phyloP scores from a whole-genome alignment of 768 basidiomycete species.

The Floccularia luteovirens region DNA sequence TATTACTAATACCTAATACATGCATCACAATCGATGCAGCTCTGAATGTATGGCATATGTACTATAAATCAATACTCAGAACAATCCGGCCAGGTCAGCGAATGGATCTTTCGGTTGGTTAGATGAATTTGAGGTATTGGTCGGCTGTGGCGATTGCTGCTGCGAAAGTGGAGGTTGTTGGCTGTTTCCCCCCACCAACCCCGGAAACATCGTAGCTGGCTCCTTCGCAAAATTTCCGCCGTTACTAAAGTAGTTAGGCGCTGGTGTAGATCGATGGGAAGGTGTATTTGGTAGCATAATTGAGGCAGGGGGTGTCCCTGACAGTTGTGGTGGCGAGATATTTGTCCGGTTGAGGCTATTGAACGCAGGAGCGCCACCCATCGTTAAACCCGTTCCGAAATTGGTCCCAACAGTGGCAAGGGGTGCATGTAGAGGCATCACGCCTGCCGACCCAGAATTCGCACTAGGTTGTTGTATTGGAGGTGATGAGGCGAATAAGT shows the following conservation, averaged over 20 bases:
- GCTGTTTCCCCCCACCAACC: conserved; percentile 13
- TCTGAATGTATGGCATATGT: no score
- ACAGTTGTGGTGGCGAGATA: conserved; percentile 12
- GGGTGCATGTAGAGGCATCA: conserved; percentile 14
- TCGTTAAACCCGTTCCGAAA: conserved; percentile 8
- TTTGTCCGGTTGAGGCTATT: conserved; percentile 1
- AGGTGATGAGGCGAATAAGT: conserved; percentile 43
- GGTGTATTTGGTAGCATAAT: conserved; percentile 32
- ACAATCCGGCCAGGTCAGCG: conserved; percentile 73
- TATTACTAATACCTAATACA: no score
- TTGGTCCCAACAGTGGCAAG: conserved; percentile 16
- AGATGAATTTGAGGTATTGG: conserved; percentile 11
- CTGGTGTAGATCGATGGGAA: conserved; percentile 6
- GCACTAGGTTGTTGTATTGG: conserved; percentile 1
- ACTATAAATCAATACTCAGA: conserved; percentile 33
- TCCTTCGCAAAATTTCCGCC: conserved; percentile 10
- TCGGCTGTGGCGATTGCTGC: conserved; percentile 29
- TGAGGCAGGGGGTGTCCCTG: conserved; percentile 28
- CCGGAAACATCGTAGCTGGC: conserved; percentile 8
- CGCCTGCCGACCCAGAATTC: neutral
- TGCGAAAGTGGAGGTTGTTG: conserved; percentile 12
- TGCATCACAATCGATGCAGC: no score
- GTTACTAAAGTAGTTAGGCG: conserved; percentile 24
- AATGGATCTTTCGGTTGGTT: conserved; percentile 70
- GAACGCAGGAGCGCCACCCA: conserved; percentile 1